phyloP scores from a whole-genome alignment of 2,329 filamentous ascomycete genomes.

The Phialocephala subalpina region DNA sequence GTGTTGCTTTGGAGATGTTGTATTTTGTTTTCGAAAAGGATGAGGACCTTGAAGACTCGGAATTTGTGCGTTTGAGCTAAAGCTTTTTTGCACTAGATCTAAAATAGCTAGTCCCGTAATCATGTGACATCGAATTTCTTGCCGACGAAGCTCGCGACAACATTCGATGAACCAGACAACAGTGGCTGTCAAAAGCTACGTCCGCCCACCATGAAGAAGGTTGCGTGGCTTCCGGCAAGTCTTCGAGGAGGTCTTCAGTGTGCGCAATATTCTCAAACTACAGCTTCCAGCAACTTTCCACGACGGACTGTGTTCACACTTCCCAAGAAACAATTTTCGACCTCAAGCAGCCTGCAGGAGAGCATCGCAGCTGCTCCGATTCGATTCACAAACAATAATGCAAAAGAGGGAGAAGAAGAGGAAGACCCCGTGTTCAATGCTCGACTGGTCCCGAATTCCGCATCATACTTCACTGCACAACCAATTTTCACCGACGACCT shows the following conservation, averaged over 20 bases:
- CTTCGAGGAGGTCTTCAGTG: constrained; percentile 39
- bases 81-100: not conserved
- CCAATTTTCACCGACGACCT: constrained; percentile 87
- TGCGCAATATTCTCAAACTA: constrained; percentile 28
- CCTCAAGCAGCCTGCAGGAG: constrained; percentile 39
- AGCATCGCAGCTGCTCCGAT: constrained; percentile 54
- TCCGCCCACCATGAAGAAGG: constrained; percentile 44
- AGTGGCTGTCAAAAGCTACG: not conserved
- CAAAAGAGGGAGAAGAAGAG: constrained; percentile 28
- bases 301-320: constrained; percentile 28
- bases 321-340: constrained; percentile 39
- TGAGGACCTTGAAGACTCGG: constrained; percentile 10
- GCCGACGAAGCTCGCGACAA: not conserved
- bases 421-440: constrained; percentile 54
- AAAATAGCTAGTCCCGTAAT: not conserved
- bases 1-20: constrained; percentile 34
- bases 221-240: constrained; percentile 39
- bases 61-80: constrained; percentile 19
- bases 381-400: constrained; percentile 45
- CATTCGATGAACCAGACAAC: not conserved
- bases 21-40: constrained; percentile 23
- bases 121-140: not conserved
- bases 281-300: constrained; percentile 19
- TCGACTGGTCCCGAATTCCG: constrained; percentile 82
- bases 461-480: constrained; percentile 93